Evolutionary conservation across 2,329 filamentous ascomycete species (phyloP), one percentile per base, ranked within the genome.

Genomic region (Beauveria scarabaeidicola): DNA sequence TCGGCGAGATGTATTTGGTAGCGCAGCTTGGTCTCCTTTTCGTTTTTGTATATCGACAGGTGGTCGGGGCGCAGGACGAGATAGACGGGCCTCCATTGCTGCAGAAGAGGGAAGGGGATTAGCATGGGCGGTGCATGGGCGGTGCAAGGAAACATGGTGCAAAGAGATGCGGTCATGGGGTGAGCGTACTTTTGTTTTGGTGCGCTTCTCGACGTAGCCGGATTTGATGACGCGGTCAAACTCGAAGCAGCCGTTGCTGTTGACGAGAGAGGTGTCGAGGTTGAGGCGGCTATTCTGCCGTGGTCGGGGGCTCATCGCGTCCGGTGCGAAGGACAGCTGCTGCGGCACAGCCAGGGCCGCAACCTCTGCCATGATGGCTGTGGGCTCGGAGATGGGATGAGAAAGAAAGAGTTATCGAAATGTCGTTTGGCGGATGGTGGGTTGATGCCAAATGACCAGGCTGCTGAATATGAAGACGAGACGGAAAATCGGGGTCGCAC

Each of bases 221-320:
- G 88, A 86, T 76, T 96, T 97, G 72, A 97, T 82, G 59, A 97
- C 90, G 54, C 91, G 87, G 73, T 99, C 94, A 69, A 95, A 96
- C 69, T 94, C 92, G 72, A 96, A 99, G 73, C 91, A 94, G 63
- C 94, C 94, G 73, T 96, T 92, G 73, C 96, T 88, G 70, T 93
- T 96, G 64, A 97, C 91, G 5, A 91, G 90, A 32, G 90, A 94
- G 17, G 86, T 80, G 64, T 89, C 85, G 47, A 87, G 70, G 27
- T 71, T 67, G 25, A 68, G 66, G 50, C 69, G 68, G 59, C 65
- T 72, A 21, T 56, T 48, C 23, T 58, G 53, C n/a, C 65, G 65
- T 29, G 67, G 64, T 47, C 66, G 58, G 40, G 63, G 52, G 5
- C 66, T 65, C 47, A 60, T 61, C 38, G 62, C 51, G 23, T 64